Conservation (phyloP, 1,139 yeast genomes). For the Yamadazyma trypodendri region DNA sequence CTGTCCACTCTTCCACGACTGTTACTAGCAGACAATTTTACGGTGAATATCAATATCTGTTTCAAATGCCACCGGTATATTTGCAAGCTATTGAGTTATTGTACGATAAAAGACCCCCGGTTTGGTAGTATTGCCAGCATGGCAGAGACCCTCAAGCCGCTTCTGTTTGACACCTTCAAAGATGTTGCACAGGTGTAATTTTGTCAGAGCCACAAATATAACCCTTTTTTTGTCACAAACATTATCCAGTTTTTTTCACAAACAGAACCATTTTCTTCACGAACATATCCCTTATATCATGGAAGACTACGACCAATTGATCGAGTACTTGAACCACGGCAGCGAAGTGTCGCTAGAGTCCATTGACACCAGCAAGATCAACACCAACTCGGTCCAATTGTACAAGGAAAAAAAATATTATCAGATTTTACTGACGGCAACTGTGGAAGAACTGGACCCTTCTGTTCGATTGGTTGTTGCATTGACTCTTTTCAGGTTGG, state of each 20-base stretch:
- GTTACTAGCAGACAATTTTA: constrained; percentile 21
- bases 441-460: constrained; percentile 11
- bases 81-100: constrained; percentile 24
- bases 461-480: constrained; percentile 17
- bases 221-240: too few species aligned
- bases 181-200: background rate
- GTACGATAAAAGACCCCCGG: constrained; percentile 29
- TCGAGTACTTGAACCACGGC: constrained; percentile 7
- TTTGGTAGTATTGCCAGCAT: constrained; percentile 12
- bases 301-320: constrained; percentile 7
- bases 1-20: constrained; percentile 24
- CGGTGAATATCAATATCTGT: constrained; percentile 22
- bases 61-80: constrained; percentile 36
- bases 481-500: constrained; percentile 23
- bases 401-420: constrained; percentile 15
- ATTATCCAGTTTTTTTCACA: constrained; percentile 8
- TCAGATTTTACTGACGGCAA: constrained; percentile 16
- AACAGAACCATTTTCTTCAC: too few species aligned
- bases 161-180: constrained; percentile 1
- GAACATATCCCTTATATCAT: constrained; percentile 2
- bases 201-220: constrained; percentile 7
- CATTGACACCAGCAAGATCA: background rate
- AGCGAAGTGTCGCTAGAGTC: constrained; percentile 1
- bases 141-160: background rate
- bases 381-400: constrained; percentile 2